Evolutionary conservation across 2,329 filamentous ascomycete genomes (phyloP).

Genomic region (Cladophialophora immunda): DNA sequence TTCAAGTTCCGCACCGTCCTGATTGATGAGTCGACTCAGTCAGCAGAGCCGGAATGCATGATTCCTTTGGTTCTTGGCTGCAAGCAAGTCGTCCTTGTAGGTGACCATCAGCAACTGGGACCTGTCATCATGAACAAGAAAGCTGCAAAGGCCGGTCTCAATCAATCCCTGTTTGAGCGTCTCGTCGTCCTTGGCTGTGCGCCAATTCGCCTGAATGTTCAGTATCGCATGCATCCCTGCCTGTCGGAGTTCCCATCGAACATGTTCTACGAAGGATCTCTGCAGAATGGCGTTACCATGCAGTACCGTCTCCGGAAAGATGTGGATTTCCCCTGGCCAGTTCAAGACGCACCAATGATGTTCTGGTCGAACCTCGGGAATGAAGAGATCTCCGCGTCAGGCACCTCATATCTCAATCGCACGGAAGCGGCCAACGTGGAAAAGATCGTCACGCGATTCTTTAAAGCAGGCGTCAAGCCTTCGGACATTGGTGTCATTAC

Average conservation of each 20-base stretch:
- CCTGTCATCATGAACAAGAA: conserved; percentile 99
- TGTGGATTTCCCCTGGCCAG: conserved; percentile 98
- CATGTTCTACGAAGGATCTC: conserved; percentile 98
- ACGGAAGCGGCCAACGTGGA: conserved; percentile 97
- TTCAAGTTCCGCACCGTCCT: conserved; percentile 98
- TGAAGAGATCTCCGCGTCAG: conserved; percentile 96
- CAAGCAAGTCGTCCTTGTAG: conserved; percentile 98
- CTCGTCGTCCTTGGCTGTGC: conserved; percentile 89
- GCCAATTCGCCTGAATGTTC: conserved; percentile 92
- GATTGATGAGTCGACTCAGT: conserved; percentile 98
- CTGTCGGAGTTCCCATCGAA: conserved; percentile 97
- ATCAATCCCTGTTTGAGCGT: conserved; percentile 98
- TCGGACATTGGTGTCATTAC: conserved; percentile 96
- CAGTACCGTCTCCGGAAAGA: conserved; percentile 88
- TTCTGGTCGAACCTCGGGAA: conserved; percentile 99
- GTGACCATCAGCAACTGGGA: conserved; percentile 96
- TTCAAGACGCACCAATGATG: conserved; percentile 97
- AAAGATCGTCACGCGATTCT: conserved; percentile 97
- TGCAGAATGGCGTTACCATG: conserved; percentile 95
- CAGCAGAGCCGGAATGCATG: conserved; percentile 98
- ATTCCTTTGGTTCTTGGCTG: conserved; percentile 96
- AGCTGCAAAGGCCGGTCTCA: conserved; percentile 94
- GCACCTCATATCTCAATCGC: conserved; percentile 96
- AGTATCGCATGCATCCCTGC: conserved; percentile 99
- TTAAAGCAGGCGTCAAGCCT: conserved; percentile 97